phyloP scores from a whole-genome alignment of 2,329 filamentous ascomycete species.

The Hawksworthiomyces lignivorus region DNA sequence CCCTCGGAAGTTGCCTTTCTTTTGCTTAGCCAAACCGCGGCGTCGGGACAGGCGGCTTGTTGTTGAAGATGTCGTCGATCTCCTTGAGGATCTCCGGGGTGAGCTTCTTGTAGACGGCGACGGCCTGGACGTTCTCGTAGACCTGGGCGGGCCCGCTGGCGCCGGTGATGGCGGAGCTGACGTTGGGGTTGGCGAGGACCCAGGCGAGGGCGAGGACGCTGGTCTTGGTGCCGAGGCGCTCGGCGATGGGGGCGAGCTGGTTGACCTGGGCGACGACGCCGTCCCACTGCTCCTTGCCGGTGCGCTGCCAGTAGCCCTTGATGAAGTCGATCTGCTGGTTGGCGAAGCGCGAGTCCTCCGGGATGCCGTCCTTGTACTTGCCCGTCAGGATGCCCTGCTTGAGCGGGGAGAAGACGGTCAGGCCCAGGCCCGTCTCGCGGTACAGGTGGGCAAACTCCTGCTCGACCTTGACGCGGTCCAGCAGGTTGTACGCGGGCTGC shows the following conservation, averaged over 20 bases:
- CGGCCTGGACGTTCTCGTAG: slow-evolving; percentile 49
- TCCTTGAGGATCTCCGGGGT: slow-evolving; percentile 51
- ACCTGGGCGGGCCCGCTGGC: slow-evolving; percentile 53
- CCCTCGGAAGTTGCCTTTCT: too few relatives aligned
- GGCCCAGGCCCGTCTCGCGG: slow-evolving; percentile 48
- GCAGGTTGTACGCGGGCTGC: slow-evolving; percentile 61
- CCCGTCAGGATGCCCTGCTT: slow-evolving; percentile 49
- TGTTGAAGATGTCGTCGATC: slow-evolving; percentile 52
- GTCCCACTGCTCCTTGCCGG: slow-evolving; percentile 46
- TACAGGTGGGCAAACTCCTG: slow-evolving; percentile 49
- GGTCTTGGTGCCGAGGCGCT: slow-evolving; percentile 53
- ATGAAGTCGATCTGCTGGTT: slow-evolving; percentile 49
- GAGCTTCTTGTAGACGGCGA: slow-evolving; percentile 46
- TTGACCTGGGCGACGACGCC: slow-evolving; percentile 48
- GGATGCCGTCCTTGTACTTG: slow-evolving; percentile 58
- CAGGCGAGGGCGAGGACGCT: slow-evolving; percentile 52
- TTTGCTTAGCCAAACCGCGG: too few relatives aligned
- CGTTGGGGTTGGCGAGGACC: slow-evolving; percentile 54
- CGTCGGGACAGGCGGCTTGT: slow-evolving; percentile 43
- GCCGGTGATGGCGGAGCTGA: slow-evolving; percentile 55
- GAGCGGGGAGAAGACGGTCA: slow-evolving; percentile 46
- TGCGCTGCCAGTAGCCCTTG: slow-evolving; percentile 42
- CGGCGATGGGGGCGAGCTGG: slow-evolving; percentile 53
- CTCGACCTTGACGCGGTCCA: slow-evolving; percentile 46
- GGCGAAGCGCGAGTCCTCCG: slow-evolving; percentile 51